Evolutionary conservation across 1,284 basidiomycete genomes (phyloP).

Genomic region (Irpex sp.): DNA sequence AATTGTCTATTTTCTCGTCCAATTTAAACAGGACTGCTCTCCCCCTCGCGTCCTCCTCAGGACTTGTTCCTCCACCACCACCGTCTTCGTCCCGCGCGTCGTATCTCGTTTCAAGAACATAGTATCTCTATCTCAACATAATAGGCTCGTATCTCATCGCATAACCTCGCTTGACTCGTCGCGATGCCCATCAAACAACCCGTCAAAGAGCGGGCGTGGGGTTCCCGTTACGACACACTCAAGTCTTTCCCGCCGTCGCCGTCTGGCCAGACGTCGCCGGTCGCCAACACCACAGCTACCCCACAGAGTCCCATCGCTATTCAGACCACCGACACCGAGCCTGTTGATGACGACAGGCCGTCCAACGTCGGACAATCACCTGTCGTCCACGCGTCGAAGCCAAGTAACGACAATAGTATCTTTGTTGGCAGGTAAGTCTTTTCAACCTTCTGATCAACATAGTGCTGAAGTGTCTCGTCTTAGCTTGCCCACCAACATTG

Average conservation of each 20-base stretch:
- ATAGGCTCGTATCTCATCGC: background rate
- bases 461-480: constrained; percentile 4
- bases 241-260: constrained; percentile 31
- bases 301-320: constrained; percentile 9
- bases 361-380: background rate
- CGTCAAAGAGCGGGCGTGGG: constrained; percentile 42
- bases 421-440: constrained; percentile 70
- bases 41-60: background rate
- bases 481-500: constrained; percentile 68
- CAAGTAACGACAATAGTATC: constrained; percentile 70
- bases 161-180: constrained; percentile 11
- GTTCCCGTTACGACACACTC: constrained; percentile 64
- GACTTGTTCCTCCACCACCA: constrained; percentile 8
- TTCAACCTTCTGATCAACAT: background rate
- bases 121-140: constrained; percentile 5
- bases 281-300: constrained; percentile 15
- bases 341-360: background rate
- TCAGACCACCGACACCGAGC: background rate
- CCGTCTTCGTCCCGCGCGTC: background rate
- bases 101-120: background rate
- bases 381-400: constrained; percentile 36
- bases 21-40: background rate
- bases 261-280: constrained; percentile 20
- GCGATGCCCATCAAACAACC: constrained; percentile 22
- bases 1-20: background rate